These are phyloP conservation scores for Abelmoschus esculentus DNA, from an alignment of 345 rosid species.

Conservation along the genomic window DNA sequence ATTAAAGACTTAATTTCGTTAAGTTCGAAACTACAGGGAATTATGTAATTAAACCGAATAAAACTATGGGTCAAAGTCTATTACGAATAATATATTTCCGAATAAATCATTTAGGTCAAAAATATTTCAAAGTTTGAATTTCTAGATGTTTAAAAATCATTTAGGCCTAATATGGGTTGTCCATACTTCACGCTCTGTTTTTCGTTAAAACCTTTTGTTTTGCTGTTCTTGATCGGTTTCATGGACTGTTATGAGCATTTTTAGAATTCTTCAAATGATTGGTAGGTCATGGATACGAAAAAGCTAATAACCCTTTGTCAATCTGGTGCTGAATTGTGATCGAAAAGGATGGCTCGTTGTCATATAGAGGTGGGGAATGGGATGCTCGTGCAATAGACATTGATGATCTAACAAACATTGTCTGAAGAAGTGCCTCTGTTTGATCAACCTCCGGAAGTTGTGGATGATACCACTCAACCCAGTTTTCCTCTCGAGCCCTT, in stretches of 20 bases:
- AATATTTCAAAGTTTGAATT: too few species aligned
- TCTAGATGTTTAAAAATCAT: too few species aligned
- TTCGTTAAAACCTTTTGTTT: neutral
- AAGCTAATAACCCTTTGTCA: conserved; percentile 69
- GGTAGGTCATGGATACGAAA: conserved; percentile 51
- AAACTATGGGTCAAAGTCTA: too few species aligned
- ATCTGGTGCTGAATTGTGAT: conserved; percentile 48
- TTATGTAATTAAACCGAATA: too few species aligned
- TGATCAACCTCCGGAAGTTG: conserved; percentile 26
- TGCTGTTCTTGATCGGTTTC: neutral
- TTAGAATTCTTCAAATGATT: neutral
- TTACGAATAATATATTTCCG: too few species aligned
- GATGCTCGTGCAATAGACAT: conserved; percentile 65
- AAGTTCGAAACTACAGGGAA: too few species aligned
- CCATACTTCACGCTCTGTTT: too few species aligned
- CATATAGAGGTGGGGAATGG: conserved; percentile 53
- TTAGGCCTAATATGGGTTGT: too few species aligned
- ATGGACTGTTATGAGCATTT: neutral
- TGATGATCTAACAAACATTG: conserved; percentile 44
- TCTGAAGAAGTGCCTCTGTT: conserved; percentile 42
- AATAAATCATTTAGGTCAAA: too few species aligned
- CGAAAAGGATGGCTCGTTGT: conserved; percentile 39
- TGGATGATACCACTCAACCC: conserved; percentile 28
- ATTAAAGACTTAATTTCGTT: too few species aligned
- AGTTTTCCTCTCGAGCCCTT: conserved; percentile 21